Base-by-base conservation (phyloP, 768 basidiomycete species). In the Psilocybe cubensis region DNA sequence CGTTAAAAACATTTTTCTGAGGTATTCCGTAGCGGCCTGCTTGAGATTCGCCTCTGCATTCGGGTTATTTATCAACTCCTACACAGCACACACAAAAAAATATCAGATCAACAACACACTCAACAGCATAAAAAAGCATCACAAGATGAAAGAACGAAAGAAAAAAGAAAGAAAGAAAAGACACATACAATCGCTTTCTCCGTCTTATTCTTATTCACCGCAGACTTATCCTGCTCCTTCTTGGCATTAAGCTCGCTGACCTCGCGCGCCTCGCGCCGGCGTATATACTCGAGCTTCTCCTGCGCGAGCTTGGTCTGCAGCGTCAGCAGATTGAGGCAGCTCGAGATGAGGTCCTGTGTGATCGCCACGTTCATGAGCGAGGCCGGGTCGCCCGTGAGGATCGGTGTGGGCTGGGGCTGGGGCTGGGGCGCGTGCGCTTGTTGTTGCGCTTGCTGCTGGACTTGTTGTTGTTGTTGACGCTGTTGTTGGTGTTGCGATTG, bases 221-320 rank as follows among this genome's bases (percentile, higher is more conserved):
- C 57, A 23, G 60, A 47, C 51, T 66, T 65, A 33, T 66, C 63
- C 17, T 55, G 45, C 11, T 68, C 66, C 50, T 64, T 64, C 49
- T 57, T 62, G 1, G 63, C 50, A 25, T 59, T 83, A 64, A 80
- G 79, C 58, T 85, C 85, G 21, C 76, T 79, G 46, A 79, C 72
- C 65, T 88, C 87, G n/a, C 88, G 75, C 61, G 88, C 88, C 59
- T 91, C 88, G 18, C 84, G 77, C 58, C 86, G 74, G 54, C 83
- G 80, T 66, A 90, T 63, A 61, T 86, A 86, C 56, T 91, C 90
- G 41, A 89, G 76, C 66, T 88, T 88, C 73, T 84, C 78, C 70
- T 87, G 86, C 58, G 81, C 82, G 31, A 88, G 83, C 62, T 90
- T 88, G 21, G 81, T 82, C 65, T 91, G 90, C 40, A 83, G 76